Percentiles rank a stretch among this genome's conserved stretches.
These are phyloP conservation scores for Neurospora crassa DNA, from an alignment of 2,329 filamentous ascomycete species.

Conservation along the genomic window DNA sequence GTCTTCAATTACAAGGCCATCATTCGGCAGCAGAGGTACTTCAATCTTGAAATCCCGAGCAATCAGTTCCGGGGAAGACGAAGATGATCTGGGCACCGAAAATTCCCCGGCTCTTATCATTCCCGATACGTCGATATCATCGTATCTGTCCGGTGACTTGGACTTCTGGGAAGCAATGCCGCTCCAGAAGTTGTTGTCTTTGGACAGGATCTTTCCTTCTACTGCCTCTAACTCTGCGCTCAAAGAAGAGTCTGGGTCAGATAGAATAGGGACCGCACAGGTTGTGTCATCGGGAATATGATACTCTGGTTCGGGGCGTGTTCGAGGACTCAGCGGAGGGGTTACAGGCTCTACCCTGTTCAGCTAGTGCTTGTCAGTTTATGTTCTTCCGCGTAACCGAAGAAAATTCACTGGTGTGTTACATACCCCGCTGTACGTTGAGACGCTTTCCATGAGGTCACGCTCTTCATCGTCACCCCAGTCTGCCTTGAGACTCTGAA, in stretches of 20 bases:
- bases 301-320: neutral
- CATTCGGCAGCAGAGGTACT: slow-evolving; percentile 14
- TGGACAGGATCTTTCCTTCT: slow-evolving; percentile 15
- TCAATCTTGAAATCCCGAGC: slow-evolving; percentile 16
- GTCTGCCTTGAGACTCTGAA: slow-evolving; percentile 10
- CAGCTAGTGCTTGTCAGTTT: slow-evolving; percentile 8
- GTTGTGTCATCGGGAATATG: slow-evolving; percentile 12
- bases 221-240: slow-evolving; percentile 16
- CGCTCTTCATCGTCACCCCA: slow-evolving; percentile 13
- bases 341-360: slow-evolving; percentile 14
- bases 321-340: slow-evolving; percentile 17
- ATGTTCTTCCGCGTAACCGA: neutral
- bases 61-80: slow-evolving; percentile 1
- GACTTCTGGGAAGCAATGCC: slow-evolving; percentile 1
- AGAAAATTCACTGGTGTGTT: neutral
- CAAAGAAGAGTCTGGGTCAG: slow-evolving; percentile 13
- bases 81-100: neutral
- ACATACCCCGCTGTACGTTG: slow-evolving; percentile 16
- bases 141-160: slow-evolving; percentile 10
- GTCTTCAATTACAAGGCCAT: neutral
- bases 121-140: slow-evolving; percentile 15
- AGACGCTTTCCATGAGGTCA: slow-evolving; percentile 6
- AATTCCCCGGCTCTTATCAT: slow-evolving; percentile 11
- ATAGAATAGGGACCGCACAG: slow-evolving; percentile 15
- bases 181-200: slow-evolving; percentile 15